phyloP scores from a whole-genome alignment of 1,139 yeast genomes.

The Pichia sp. region DNA sequence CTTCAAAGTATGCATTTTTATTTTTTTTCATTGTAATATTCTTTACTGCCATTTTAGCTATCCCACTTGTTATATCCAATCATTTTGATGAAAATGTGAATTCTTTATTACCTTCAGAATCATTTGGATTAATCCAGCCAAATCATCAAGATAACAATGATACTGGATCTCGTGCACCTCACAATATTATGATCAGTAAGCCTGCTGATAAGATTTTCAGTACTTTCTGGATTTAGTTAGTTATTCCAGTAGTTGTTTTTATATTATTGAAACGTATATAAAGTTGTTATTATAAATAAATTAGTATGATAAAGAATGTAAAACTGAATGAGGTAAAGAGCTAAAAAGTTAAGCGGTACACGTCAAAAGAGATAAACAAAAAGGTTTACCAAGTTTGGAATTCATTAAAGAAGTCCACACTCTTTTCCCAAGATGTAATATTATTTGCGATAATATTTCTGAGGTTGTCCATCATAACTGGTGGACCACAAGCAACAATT shows the following conservation, averaged over 20 bases:
- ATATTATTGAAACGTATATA: no score
- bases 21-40: conserved; percentile 39
- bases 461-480: conserved; percentile 41
- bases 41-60: conserved; percentile 22
- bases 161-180: conserved; percentile 47
- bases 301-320: no score
- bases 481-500: conserved; percentile 45
- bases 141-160: conserved; percentile 56
- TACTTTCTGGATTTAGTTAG: conserved; percentile 25
- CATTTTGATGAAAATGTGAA: conserved; percentile 23
- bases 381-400: conserved; percentile 26
- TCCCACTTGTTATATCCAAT: conserved; percentile 26
- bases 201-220: conserved; percentile 23
- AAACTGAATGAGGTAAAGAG: no score
- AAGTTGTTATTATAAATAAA: no score
- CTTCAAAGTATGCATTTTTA: conserved; percentile 38
- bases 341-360: no score
- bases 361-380: no score
- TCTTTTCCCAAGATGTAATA: conserved; percentile 15
- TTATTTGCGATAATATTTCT: conserved; percentile 20
- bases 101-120: conserved; percentile 23
- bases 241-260: not conserved
- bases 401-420: conserved; percentile 28
- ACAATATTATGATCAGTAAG: conserved; percentile 21
- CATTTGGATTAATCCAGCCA: conserved; percentile 51